phyloP scores from a whole-genome alignment of 495 filamentous ascomycete genomes.

The Trichocladium antarcticum region DNA sequence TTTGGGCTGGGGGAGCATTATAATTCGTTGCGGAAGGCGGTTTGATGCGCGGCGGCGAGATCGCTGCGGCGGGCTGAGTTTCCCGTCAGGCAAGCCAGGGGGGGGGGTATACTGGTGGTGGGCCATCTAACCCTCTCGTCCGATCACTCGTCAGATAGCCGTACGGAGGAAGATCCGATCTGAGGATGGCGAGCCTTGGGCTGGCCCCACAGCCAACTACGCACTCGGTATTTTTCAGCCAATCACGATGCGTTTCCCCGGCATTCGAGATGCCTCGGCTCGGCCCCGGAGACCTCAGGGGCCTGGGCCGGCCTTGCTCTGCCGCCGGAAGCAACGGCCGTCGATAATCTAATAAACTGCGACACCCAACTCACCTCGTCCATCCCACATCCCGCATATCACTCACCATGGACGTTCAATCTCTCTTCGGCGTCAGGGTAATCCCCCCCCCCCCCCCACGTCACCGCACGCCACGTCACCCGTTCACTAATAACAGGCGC shows the following conservation, averaged over 20 bases:
- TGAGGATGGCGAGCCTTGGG: no score
- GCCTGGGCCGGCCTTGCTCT: background rate
- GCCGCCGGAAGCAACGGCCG: background rate
- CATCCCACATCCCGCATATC: background rate
- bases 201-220: no score
- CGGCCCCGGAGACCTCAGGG: background rate
- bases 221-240: no score
- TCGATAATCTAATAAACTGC: background rate
- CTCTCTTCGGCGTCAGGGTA: conserved; percentile 51
- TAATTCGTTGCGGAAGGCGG: conserved; percentile 55
- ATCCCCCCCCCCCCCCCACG: conserved; percentile 7
- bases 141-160: no score
- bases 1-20: conserved; percentile 96
- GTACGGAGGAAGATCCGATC: no score
- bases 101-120: no score
- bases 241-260: no score
- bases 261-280: conserved; percentile 7
- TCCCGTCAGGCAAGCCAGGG: background rate
- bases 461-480: no score
- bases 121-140: no score
- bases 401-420: conserved; percentile 41
- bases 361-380: background rate
- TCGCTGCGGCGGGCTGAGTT: background rate
- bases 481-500: background rate
- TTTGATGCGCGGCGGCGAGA: no score